Evolutionary conservation across 352 stramenopile species (phyloP).

Genomic region (Pythium angustatum): DNA sequence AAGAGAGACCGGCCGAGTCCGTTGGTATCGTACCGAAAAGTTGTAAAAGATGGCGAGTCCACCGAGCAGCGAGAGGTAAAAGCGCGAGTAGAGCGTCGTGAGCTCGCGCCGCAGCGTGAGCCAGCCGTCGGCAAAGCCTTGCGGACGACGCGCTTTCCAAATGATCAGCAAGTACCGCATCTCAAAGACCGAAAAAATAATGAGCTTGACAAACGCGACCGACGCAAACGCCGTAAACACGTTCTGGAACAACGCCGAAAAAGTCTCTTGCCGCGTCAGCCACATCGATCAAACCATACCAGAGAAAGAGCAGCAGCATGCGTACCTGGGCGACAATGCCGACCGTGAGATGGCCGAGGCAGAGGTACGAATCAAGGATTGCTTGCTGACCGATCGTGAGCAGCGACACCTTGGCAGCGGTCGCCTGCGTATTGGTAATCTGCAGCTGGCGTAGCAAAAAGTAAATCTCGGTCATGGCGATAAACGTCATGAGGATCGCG

Average conservation of each 20-base stretch:
- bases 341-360: slow-evolving; percentile 94
- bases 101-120: slow-evolving; percentile 91
- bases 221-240: slow-evolving; percentile 96
- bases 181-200: slow-evolving; percentile 99
- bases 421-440: slow-evolving; percentile 83
- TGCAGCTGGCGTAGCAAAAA: slow-evolving; percentile 84
- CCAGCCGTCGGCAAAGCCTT: slow-evolving; percentile 87
- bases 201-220: slow-evolving; percentile 97
- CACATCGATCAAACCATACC: background rate
- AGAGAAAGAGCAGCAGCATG: background rate
- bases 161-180: slow-evolving; percentile 99
- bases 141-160: slow-evolving; percentile 90
- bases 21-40: slow-evolving; percentile 52
- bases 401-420: slow-evolving; percentile 78
- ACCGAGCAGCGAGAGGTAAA: slow-evolving; percentile 93
- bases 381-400: slow-evolving; percentile 85
- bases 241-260: slow-evolving; percentile 70
- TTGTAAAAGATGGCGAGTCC: slow-evolving; percentile 93
- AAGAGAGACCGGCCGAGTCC: background rate
- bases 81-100: slow-evolving; percentile 94
- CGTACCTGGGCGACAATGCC: slow-evolving; percentile 85
- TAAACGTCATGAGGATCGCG: slow-evolving; percentile 83
- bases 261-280: slow-evolving; percentile 12
- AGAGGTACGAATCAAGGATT: slow-evolving; percentile 94
- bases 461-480: slow-evolving; percentile 86